These are phyloP conservation scores for Fraxinus angustifolia DNA, from an alignment of 305 asterid species.

Conservation along the genomic window DNA sequence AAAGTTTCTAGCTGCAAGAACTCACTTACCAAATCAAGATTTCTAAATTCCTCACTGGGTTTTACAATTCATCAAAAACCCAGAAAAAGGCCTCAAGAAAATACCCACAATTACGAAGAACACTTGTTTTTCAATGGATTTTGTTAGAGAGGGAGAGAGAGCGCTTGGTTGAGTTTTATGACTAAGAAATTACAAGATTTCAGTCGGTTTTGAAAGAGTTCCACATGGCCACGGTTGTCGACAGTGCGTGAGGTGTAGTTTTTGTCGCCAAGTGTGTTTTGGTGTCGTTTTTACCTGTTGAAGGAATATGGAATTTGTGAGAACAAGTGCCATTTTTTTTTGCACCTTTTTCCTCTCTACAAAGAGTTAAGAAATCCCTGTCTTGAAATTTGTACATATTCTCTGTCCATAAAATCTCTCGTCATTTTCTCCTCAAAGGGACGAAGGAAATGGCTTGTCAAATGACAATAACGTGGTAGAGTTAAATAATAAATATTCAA, in stretches of 20 bases:
- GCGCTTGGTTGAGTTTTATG: constrained; percentile 25
- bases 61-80: constrained; percentile 31
- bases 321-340: constrained; percentile 53
- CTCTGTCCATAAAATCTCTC: constrained; percentile 31
- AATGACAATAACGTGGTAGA: not conserved
- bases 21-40: constrained; percentile 38
- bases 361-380: not conserved
- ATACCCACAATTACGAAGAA: not conserved
- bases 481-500: no score
- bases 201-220: constrained; percentile 26
- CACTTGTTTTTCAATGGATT: not conserved
- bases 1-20: constrained; percentile 22
- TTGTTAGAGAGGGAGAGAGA: constrained; percentile 16
- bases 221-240: constrained; percentile 46
- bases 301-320: constrained; percentile 72
- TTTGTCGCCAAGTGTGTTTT: constrained; percentile 56
- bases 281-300: constrained; percentile 43
- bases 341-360: constrained; percentile 10
- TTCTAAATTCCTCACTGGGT: constrained; percentile 29
- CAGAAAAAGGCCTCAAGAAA: constrained; percentile 26
- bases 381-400: constrained; percentile 37
- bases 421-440: constrained; percentile 33
- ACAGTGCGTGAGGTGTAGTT: constrained; percentile 50
- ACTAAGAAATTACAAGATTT: constrained; percentile 19
- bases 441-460: constrained; percentile 1